A percentile compares a stretch with the other conserved stretches of the same genome.
These are phyloP conservation scores for Ogataea minuta DNA, from an alignment of 805 yeast species.

Conservation along the genomic window DNA sequence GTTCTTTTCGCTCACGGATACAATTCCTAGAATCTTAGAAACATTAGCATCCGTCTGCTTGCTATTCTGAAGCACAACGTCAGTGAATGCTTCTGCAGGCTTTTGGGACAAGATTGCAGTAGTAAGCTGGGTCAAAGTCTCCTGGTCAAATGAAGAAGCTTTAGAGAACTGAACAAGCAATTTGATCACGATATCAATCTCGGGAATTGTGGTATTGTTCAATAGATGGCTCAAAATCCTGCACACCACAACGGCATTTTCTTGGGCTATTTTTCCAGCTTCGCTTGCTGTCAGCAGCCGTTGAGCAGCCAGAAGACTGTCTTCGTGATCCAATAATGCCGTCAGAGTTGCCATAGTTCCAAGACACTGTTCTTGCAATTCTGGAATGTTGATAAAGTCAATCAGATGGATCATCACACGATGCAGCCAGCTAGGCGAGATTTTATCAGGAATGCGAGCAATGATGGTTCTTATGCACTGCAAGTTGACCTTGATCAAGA, in stretches of 20 bases:
- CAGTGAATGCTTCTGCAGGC: conserved; percentile 13
- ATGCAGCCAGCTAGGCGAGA: conserved; percentile 23
- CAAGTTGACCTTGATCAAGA: conserved; percentile 26
- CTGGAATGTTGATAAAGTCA: conserved; percentile 22
- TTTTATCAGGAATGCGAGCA: conserved; percentile 2
- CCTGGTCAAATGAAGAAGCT: conserved; percentile 20
- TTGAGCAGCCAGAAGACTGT: conserved; percentile 6
- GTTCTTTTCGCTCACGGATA: conserved; percentile 34
- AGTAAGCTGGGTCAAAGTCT: conserved; percentile 19
- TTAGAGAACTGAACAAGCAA: conserved; percentile 18
- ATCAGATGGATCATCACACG: conserved; percentile 16
- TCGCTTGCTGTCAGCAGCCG: conserved; percentile 10
- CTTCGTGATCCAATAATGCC: conserved; percentile 11
- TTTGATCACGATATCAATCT: conserved; percentile 12
- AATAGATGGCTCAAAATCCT: conserved; percentile 16
- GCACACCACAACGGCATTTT: conserved; percentile 13
- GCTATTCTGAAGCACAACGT: conserved; percentile 19
- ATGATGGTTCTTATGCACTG: conserved; percentile 22
- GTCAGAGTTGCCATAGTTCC: conserved; percentile 17
- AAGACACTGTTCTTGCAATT: conserved; percentile 21
- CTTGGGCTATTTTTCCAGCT: conserved; percentile 13
- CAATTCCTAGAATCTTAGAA: conserved; percentile 33
- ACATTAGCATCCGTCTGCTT: conserved; percentile 24
- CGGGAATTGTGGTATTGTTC: conserved; percentile 1
- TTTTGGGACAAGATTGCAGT: conserved; percentile 17